These are phyloP conservation scores for Spergularia bocconei DNA, from an alignment of 148 eudicot genomes.

Conservation along the genomic window DNA sequence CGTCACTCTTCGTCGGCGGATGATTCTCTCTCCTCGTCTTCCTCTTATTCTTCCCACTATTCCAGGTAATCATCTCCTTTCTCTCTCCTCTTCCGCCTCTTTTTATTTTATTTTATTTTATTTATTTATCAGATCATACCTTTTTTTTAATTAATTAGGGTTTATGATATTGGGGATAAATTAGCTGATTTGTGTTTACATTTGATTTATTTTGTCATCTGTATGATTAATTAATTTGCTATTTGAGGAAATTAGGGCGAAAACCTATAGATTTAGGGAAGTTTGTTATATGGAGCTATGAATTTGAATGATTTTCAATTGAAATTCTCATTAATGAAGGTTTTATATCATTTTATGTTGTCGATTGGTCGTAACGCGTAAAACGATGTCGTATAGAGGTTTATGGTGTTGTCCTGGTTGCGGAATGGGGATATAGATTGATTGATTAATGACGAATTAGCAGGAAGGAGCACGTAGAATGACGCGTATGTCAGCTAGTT, in stretches of 20 bases:
- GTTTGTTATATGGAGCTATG: background rate
- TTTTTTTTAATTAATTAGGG: constrained; percentile 1
- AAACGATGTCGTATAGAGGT: no score
- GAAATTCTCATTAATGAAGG: no score
- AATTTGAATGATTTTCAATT: no score
- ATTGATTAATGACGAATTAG: no score
- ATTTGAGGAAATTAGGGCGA: background rate
- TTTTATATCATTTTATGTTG: no score
- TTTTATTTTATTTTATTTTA: background rate
- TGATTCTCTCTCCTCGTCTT: constrained; percentile 32
- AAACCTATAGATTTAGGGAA: background rate
- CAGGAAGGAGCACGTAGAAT: no score
- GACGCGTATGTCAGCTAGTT: no score
- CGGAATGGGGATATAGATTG: no score
- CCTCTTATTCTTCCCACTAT: constrained; percentile 27
- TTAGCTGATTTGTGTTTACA: background rate
- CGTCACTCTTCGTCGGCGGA: constrained; percentile 31
- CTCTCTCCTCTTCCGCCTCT: background rate
- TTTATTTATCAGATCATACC: no score
- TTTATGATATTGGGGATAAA: background rate
- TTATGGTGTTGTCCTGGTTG: no score
- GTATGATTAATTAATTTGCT: background rate
- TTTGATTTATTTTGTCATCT: background rate
- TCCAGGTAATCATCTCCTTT: constrained; percentile 26
- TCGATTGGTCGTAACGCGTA: no score